Percentiles rank a stretch among this genome's conserved stretches.
These are phyloP conservation scores for Bertia moriformis DNA, from an alignment of 2,329 filamentous ascomycete genomes.

Conservation along the genomic window DNA sequence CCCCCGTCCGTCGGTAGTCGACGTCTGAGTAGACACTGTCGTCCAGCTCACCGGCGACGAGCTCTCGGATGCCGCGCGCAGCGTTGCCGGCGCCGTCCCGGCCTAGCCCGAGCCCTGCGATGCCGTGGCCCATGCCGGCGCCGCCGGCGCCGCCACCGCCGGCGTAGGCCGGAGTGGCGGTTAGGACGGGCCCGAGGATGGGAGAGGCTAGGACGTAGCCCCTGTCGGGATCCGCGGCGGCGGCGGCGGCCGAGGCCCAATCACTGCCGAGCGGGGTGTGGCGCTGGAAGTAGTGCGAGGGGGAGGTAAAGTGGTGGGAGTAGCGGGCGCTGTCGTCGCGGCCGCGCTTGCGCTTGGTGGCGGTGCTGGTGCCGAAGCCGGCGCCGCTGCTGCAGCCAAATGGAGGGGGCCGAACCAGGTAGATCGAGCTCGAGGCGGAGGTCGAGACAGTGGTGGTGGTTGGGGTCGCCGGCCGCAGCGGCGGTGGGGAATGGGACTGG, in stretches of 20 bases:
- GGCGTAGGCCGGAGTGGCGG: neutral
- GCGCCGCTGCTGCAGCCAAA: no score
- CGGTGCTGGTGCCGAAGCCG: neutral
- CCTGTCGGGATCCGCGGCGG: no score
- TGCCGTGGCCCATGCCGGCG: neutral
- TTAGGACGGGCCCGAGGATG: neutral
- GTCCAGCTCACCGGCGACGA: constrained; percentile 18
- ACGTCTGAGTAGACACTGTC: constrained; percentile 42
- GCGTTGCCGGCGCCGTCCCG: neutral
- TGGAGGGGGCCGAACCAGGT: neutral
- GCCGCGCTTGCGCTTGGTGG: neutral
- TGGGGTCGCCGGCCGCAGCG: constrained; percentile 22
- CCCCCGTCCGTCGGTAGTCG: constrained; percentile 35
- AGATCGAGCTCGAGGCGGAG: constrained; percentile 9
- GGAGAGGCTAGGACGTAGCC: neutral
- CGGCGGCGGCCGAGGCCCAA: neutral
- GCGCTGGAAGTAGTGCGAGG: no score
- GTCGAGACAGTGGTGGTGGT: constrained; percentile 21
- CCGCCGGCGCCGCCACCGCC: no score
- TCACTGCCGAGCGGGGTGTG: neutral
- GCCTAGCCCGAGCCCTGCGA: neutral
- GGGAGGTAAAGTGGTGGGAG: neutral
- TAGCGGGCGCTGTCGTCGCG: no score
- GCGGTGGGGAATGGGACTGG: constrained; percentile 16
- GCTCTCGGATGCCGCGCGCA: constrained; percentile 25